These are phyloP conservation scores for Arabidopsis lyrata DNA, from an alignment of 441 rosid genomes.

Conservation along the genomic window DNA sequence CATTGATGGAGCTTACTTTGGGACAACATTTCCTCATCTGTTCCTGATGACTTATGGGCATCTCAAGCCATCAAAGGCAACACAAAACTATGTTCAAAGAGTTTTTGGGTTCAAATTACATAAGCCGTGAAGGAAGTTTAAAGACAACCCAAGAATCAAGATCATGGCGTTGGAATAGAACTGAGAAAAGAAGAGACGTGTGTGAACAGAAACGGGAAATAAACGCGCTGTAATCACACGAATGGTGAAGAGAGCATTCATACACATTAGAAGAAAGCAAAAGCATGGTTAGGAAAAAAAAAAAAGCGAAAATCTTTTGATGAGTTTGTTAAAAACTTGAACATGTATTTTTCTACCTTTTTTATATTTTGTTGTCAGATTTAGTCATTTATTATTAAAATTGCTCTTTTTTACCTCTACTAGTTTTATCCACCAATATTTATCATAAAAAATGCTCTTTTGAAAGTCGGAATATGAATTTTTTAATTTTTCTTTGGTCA, in stretches of 20 bases:
- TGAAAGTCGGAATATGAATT: no score
- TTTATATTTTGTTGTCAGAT: neutral
- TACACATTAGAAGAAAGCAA: slow-evolving; percentile 28
- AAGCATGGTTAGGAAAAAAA: slow-evolving; percentile 10
- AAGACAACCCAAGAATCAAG: slow-evolving; percentile 19
- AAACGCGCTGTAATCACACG: neutral
- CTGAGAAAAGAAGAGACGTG: slow-evolving; percentile 20
- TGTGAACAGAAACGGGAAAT: neutral
- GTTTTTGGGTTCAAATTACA: slow-evolving; percentile 79
- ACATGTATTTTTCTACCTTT: slow-evolving; percentile 19
- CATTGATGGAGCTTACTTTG: slow-evolving; percentile 80
- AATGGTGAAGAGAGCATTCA: slow-evolving; percentile 30
- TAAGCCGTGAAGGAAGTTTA: slow-evolving; percentile 54
- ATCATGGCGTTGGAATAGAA: slow-evolving; percentile 20
- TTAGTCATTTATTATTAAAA: neutral
- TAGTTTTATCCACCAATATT: neutral
- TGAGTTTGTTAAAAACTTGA: slow-evolving; percentile 29
- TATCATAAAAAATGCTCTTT: no score
- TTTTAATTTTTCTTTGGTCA: no score
- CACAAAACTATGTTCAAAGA: slow-evolving; percentile 70
- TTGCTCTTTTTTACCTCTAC: neutral
- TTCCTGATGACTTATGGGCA: slow-evolving; percentile 77
- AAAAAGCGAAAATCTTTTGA: neutral
- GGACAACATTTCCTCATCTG: slow-evolving; percentile 80
- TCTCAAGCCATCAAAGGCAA: slow-evolving; percentile 68